Base-by-base conservation (phyloP, 441 rosid species). In the Lepidium campestre region DNA sequence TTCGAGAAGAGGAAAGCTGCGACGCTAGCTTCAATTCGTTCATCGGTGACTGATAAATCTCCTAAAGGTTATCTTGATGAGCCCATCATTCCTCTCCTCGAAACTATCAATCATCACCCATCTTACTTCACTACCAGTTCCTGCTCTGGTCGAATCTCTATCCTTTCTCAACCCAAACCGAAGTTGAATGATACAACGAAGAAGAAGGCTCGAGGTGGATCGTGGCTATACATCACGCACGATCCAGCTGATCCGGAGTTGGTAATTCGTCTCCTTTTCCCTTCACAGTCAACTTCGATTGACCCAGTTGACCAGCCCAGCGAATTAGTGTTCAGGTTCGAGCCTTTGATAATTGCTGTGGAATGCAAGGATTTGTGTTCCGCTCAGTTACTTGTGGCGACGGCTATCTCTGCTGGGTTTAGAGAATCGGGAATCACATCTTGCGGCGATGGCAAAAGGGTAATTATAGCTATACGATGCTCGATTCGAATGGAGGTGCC, bases 401-500 rank as follows among this genome's bases (percentile, higher is more conserved):
- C 73, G 2, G 96, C 97, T n/a, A 86, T 93, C 8, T 68, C 81
- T 8, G 77, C 77, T 20, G 96, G 98, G 70, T 85, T 90, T 62
- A 79, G 97, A 67, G 98, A 93, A 56, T 87, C 95, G 1, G 98
- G 97, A 46, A 82, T 91, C 67, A 83, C 96, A 7, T 82, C 93
- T 23, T 84, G 88, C 55, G 91, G 81, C 5, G 74, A 74, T 65
- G 82, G 86, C 50, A 89, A 79, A 80, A 80, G 97, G 57, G 88
- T 89, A 15, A 91, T 91, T 61, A 84, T 83, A 6, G 99, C 93
- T n/a, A 82, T 93, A 52, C 76, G 97, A 45, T 87, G 96, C 42
- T 89, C 97, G 7, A 87, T 91, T 18, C 76, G 99, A 32, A 70
- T 93, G 83, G 97, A 93, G 76, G 99, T 91, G 31, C 97, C 97